These are phyloP conservation scores for Anisodus tanguticus DNA, from an alignment of 257 asterid species.

Conservation along the genomic window DNA sequence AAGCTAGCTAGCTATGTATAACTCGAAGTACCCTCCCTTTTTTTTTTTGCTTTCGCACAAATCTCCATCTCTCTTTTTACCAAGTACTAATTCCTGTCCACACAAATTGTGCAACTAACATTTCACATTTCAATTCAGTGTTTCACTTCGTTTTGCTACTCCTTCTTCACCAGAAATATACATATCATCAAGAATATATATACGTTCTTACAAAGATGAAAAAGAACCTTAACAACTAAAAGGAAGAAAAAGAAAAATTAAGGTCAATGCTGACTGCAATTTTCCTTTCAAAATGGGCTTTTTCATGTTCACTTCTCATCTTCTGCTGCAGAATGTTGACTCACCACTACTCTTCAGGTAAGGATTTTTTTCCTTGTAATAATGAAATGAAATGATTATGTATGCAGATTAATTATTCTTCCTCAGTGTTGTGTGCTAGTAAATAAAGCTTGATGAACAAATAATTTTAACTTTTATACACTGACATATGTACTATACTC, in stretches of 20 bases:
- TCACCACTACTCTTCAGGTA: slow-evolving; percentile 16
- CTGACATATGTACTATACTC: no score
- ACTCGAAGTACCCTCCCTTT: neutral
- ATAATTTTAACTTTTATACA: neutral
- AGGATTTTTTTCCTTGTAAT: neutral
- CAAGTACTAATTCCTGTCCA: neutral
- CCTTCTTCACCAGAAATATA: no score
- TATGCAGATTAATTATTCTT: neutral
- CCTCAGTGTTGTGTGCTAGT: neutral
- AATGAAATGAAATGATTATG: neutral
- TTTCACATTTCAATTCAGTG: neutral
- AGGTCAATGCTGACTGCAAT: neutral
- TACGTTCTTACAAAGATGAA: neutral
- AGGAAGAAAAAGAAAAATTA: neutral
- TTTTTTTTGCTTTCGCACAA: neutral
- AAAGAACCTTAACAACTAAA: neutral
- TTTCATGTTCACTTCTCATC: neutral
- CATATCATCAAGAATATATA: no score
- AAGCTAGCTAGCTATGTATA: neutral
- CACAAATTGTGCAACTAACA: neutral
- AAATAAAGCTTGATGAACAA: neutral
- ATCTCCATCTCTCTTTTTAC: neutral
- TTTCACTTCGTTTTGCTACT: neutral
- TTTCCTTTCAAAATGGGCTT: no score
- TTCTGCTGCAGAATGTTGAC: neutral